These are phyloP conservation scores for Astrothelium macrocarpum DNA, from an alignment of 495 filamentous ascomycete species.

Conservation along the genomic window DNA sequence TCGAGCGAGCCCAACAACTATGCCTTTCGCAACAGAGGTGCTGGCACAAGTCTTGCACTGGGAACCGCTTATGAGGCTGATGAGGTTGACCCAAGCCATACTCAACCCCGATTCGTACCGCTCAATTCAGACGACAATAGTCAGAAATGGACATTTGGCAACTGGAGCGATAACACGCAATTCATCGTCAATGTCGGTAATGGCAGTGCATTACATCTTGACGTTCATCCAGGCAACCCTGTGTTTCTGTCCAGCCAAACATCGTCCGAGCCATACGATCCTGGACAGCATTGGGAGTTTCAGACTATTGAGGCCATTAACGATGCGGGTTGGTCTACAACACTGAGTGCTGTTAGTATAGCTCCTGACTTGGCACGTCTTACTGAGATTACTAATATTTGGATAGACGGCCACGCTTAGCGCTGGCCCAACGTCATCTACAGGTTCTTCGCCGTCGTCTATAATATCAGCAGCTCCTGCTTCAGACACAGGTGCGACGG, in stretches of 20 bases:
- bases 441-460: no score
- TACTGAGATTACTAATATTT: neutral
- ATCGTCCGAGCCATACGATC: neutral
- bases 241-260: neutral
- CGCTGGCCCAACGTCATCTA: neutral
- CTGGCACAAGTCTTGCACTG: neutral
- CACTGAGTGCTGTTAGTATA: neutral
- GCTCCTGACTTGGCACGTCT: neutral
- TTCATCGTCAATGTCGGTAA: neutral
- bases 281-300: conserved; percentile 2
- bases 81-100: neutral
- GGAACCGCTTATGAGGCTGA: neutral
- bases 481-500: neutral
- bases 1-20: neutral
- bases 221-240: neutral
- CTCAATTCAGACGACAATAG: neutral
- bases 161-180: neutral
- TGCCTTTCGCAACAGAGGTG: neutral
- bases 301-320: neutral
- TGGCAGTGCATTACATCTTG: neutral
- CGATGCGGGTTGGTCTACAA: neutral
- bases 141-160: conserved; percentile 1
- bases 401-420: neutral
- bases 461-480: neutral
- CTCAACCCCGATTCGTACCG: neutral